These are phyloP conservation scores for Xylaria flabelliformis DNA, from an alignment of 495 filamentous ascomycete species.

Conservation along the genomic window DNA sequence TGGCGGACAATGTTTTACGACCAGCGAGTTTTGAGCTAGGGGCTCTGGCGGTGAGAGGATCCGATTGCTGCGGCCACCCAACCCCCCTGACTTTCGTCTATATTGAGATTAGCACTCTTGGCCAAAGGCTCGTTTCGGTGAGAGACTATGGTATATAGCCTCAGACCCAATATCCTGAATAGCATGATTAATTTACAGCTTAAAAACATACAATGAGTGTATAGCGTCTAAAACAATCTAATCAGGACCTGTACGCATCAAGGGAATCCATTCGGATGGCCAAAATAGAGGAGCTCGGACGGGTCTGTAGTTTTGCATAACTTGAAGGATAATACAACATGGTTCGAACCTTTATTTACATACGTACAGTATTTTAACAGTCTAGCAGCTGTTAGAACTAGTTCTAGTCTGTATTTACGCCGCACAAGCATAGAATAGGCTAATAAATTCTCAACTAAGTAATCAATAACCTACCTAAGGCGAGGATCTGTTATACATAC, in stretches of 20 bases:
- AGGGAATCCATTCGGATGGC: background rate
- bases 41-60: background rate
- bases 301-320: background rate
- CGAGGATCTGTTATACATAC: too few relatives aligned
- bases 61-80: background rate
- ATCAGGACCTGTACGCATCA: background rate
- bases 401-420: too few relatives aligned
- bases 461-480: too few relatives aligned
- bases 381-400: too few relatives aligned
- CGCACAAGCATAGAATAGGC: too few relatives aligned
- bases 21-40: background rate
- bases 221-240: background rate
- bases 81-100: constrained; percentile 1
- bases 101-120: background rate
- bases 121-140: background rate
- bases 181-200: background rate
- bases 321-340: background rate
- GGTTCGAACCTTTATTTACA: too few relatives aligned
- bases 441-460: too few relatives aligned
- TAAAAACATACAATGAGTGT: background rate
- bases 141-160: background rate
- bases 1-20: background rate
- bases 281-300: background rate
- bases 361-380: too few relatives aligned
- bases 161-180: background rate